A percentile compares a stretch with the other conserved stretches of the same genome.
Conservation (phyloP, 768 basidiomycete species). For the Serendipita sp. region DNA sequence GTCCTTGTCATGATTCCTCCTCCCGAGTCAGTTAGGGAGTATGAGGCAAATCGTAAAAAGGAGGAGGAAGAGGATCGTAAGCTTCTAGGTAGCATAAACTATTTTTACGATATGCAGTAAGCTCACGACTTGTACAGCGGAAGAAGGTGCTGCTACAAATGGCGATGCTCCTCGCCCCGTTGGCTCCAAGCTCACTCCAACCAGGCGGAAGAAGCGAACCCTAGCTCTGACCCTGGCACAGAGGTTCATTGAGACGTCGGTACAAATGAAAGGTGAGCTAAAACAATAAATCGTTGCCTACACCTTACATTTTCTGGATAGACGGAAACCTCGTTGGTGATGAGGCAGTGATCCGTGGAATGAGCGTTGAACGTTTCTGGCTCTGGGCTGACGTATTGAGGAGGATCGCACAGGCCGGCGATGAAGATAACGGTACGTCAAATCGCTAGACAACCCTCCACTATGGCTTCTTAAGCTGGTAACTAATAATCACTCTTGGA, state of each 20-base stretch:
- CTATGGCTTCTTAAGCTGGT: background rate
- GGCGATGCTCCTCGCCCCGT: background rate
- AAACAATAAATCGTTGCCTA: background rate
- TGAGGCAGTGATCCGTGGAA: background rate
- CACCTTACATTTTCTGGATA: background rate
- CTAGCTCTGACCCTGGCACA: slow-evolving; percentile 66
- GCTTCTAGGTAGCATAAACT: background rate
- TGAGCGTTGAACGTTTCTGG: slow-evolving; percentile 6
- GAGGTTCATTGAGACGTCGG: slow-evolving; percentile 45
- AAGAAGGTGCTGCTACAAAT: background rate
- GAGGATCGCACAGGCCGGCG: background rate
- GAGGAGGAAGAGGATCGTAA: slow-evolving; percentile 3
- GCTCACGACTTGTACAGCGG: background rate
- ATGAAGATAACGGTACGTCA: background rate
- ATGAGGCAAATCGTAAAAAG: background rate
- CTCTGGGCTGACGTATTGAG: background rate
- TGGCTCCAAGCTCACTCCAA: background rate
- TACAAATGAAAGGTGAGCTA: background rate
- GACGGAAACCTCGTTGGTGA: background rate
- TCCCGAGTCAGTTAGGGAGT: background rate
- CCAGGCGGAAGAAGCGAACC: slow-evolving; percentile 23
- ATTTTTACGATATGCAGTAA: background rate
- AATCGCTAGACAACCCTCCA: background rate
- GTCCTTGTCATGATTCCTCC: slow-evolving; percentile 3
- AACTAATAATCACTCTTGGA: background rate